phyloP scores from a whole-genome alignment of 352 stramenopile genomes.

The Globisporangium cystogenes region DNA sequence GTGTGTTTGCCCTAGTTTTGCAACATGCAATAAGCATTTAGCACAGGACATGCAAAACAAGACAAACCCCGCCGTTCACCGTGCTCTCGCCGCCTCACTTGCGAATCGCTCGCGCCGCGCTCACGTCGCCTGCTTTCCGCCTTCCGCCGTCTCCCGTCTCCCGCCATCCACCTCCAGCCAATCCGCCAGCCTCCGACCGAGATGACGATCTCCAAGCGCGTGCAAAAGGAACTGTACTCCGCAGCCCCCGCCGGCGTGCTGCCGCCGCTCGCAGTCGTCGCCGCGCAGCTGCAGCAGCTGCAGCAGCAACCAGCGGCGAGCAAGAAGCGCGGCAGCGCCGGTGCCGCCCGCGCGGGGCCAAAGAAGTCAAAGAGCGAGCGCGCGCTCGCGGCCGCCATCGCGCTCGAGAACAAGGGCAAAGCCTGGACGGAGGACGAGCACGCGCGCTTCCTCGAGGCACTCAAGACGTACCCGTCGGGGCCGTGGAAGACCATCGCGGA shows the following conservation, averaged over 20 bases:
- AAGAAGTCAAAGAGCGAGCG: conserved; percentile 13
- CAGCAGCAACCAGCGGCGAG: not conserved
- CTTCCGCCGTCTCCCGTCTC: too few species aligned
- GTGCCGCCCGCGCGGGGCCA: not conserved
- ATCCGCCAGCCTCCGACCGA: not conserved
- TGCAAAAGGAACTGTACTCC: conserved; percentile 47
- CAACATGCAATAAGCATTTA: not conserved
- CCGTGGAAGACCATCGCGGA: conserved; percentile 60
- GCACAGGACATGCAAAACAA: too few species aligned
- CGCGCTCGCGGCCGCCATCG: conserved; percentile 13
- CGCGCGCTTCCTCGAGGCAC: conserved; percentile 47
- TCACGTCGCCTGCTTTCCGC: too few species aligned
- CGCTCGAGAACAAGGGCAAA: conserved; percentile 51
- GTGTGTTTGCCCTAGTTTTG: too few species aligned
- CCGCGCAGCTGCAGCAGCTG: conserved; percentile 4
- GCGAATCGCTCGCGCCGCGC: conserved; percentile 5
- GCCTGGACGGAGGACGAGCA: conserved; percentile 51
- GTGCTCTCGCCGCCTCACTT: conserved; percentile 1
- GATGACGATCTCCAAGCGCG: conserved; percentile 57
- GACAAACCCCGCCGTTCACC: not conserved
- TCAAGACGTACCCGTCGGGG: conserved; percentile 48
- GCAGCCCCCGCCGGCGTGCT: conserved; percentile 28
- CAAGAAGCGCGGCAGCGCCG: not conserved
- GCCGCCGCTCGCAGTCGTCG: conserved; percentile 10
- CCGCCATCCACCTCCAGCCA: too few species aligned